phyloP scores from a whole-genome alignment of 1,284 basidiomycete genomes.

The Xanthoconium separans region DNA sequence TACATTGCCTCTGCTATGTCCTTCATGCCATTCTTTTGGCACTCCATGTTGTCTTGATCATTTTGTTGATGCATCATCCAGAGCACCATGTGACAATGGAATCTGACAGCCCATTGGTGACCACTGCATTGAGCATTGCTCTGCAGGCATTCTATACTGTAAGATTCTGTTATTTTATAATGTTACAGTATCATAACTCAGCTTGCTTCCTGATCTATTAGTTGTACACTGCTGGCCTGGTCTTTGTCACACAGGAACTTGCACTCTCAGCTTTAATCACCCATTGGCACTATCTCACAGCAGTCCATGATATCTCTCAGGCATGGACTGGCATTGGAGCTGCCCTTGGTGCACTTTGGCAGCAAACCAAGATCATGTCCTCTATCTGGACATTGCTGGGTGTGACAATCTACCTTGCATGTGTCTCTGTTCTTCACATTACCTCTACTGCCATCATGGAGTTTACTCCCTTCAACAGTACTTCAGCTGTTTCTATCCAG shows the following conservation, averaged over 20 bases:
- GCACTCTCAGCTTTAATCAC: neutral
- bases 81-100: neutral
- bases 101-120: neutral
- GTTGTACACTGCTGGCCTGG: constrained; percentile 9
- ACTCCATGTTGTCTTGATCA: neutral
- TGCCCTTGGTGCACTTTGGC: neutral
- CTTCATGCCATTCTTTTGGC: neutral
- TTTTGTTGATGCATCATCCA: neutral
- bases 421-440: constrained; percentile 9
- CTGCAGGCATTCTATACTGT: constrained; percentile 1
- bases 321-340: constrained; percentile 9
- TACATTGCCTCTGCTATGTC: neutral
- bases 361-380: neutral
- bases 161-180: neutral
- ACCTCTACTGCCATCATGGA: constrained; percentile 14
- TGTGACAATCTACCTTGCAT: constrained; percentile 6
- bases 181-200: neutral
- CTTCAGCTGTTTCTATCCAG: neutral
- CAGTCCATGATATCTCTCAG: constrained; percentile 7
- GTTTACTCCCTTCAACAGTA: constrained; percentile 8
- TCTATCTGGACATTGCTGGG: constrained; percentile 6
- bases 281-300: constrained; percentile 2
- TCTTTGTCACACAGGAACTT: constrained; percentile 10
- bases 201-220: neutral
- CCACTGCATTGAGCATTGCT: neutral